Base-by-base conservation (phyloP, 129 eudicot genomes). In the Smallanthus sonchifolius region DNA sequence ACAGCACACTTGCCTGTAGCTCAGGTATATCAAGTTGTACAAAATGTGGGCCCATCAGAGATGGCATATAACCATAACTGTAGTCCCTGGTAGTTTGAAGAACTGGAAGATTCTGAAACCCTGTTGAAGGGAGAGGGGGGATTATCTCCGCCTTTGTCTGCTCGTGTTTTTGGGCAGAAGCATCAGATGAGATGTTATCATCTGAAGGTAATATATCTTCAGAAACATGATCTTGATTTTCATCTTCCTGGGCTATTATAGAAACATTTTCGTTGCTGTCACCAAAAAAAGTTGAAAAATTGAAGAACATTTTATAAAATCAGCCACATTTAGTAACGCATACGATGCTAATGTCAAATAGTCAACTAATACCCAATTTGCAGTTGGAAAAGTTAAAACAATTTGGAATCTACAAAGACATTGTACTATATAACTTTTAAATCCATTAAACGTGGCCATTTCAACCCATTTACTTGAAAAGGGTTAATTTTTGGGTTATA, bases 11-110 rank as follows among this genome's bases (percentile, higher is more conserved):
- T 81, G 83, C 89, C 88, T 85, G 90, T 43, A 67, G 82, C 67
- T 87, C 89, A 69, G 79, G 79, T 70, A 80, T 84, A 77, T 83
- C 90, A 68, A 74, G 60, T 20, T 80, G 89, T 40, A 83, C 81
- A 77, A 75, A 77, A 35, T 79, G 86, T 45, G 86, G 75, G 42
- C 85, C 90, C 43, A 76, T 16, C 64, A 80, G 14, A 9, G 84
- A 86, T 13, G 87, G 91, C 79, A 82, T 54, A 84, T 64, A 77
- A 56, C 86, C 83, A 74, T 73, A 85, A 42, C 72, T 56, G 68
- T 84, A 86, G 73, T 81, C 86, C 52, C 86, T 77, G 17, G 81
- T 20, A 67, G 84, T 51, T 48, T 79, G 90, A 67, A 84, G 66
- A 73, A 78, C 64, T 35, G 87, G 67, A 61, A 61, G 78, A 57